Conservation (phyloP, 2,329 filamentous ascomycete genomes). For the Ophiocordyceps sinensis region DNA sequence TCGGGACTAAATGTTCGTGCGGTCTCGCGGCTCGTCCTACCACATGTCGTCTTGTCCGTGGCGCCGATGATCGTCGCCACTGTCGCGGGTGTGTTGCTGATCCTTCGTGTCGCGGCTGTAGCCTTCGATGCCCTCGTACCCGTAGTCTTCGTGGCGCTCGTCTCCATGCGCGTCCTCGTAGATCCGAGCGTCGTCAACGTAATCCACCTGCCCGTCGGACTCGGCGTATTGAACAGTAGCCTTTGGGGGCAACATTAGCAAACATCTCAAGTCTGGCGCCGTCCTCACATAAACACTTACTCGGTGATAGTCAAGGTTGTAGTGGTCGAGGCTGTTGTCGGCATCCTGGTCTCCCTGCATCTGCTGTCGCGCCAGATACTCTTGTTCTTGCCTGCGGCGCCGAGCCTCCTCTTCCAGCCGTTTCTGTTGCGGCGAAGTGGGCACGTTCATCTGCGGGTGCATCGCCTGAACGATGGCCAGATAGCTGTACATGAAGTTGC, state of each 20-base stretch:
- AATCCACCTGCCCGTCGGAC: constrained; percentile 28
- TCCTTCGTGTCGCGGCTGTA: constrained; percentile 25
- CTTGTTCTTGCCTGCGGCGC: constrained; percentile 34
- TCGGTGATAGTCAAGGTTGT: constrained; percentile 39
- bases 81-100: constrained; percentile 24
- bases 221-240: constrained; percentile 32
- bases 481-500: constrained; percentile 99
- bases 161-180: constrained; percentile 36
- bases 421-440: constrained; percentile 65
- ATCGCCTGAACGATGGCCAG: constrained; percentile 97
- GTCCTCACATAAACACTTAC: constrained; percentile 19
- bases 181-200: constrained; percentile 36
- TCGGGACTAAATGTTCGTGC: constrained; percentile 4
- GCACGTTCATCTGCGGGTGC: constrained; percentile 89
- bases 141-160: constrained; percentile 21
- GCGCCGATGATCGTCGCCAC: constrained; percentile 16
- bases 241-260: constrained; percentile 11
- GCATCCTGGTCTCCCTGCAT: constrained; percentile 28
- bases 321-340: constrained; percentile 33
- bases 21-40: constrained; percentile 15
- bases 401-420: constrained; percentile 40
- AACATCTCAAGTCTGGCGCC: not conserved
- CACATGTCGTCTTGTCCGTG: constrained; percentile 28
- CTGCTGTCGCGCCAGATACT: constrained; percentile 32
- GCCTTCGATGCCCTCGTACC: constrained; percentile 22